Evolutionary conservation across 2,329 filamentous ascomycete species (phyloP), one percentile per base, ranked within the genome.

Genomic region (Aspergillus calidoustus): DNA sequence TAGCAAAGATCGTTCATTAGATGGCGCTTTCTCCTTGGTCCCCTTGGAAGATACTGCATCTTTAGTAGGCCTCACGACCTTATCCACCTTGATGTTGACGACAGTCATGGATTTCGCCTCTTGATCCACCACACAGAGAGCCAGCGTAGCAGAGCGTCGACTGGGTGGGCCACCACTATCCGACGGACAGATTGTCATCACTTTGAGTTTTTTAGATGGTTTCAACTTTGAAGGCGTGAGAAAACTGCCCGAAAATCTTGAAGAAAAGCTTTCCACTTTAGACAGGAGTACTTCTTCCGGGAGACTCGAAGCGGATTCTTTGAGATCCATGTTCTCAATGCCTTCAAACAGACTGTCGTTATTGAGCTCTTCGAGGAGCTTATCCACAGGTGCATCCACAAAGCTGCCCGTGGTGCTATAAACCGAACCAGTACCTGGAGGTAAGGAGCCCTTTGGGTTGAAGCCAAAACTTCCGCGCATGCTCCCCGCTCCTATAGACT

Each of bases 401-500:
- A 90, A 84, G 69, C 87, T 90, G 58, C 86, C 87, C 3, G 87
- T 78, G 61, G 72, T 80, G 62, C 78, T 81, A 58, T 80, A 76
- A 43, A 79, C 72, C 23, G 79, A 82, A 44, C 80, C 80, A 41
- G 72, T 76, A 34, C 83, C 85, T 3, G 76, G 74, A 25, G 83
- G 84, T 1, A 86, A 82, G 9, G 86, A 88, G n/a, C 80, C 82
- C 67, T 86, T 82, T 61, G 84, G 76, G 49, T 78, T 79, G 66
- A 79, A 78, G 34, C 78, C 78, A 71, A 87, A 83, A 69, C 91
- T 93, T 50, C 81, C 81, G 48, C 91, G 86, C 41, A 85, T 83
- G 58, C 87, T 86, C 57, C 86, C 83, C 57, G 84, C 88, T 31
- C 90, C 90, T 65, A 95, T 86, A 1, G 93, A 96, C 57, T 95